These are phyloP conservation scores for Psilocybe azurescens DNA, from an alignment of 768 basidiomycete genomes.

Conservation along the genomic window DNA sequence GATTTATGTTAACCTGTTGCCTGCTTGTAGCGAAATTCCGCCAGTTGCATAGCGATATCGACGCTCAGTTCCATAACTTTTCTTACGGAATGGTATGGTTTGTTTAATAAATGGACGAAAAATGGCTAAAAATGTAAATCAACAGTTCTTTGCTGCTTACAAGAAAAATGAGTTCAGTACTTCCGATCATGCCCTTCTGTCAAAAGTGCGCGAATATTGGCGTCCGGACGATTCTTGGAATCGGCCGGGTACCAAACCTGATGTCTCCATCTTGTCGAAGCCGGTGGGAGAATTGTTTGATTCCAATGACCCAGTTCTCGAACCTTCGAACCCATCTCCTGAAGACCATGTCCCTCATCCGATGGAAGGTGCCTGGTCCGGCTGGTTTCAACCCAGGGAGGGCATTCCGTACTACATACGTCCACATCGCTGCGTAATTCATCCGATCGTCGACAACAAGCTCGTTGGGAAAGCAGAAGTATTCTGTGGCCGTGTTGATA, in stretches of 20 bases:
- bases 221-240: background rate
- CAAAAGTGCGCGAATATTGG: constrained; percentile 1
- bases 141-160: constrained; percentile 8
- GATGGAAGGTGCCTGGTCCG: constrained; percentile 8
- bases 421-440: constrained; percentile 5
- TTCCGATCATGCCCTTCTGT: constrained; percentile 3
- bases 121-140: background rate
- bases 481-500: background rate
- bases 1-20: background rate
- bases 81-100: constrained; percentile 11
- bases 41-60: constrained; percentile 7
- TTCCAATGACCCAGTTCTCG: background rate
- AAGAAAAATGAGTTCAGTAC: constrained; percentile 8
- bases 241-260: background rate
- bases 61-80: constrained; percentile 9
- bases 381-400: background rate
- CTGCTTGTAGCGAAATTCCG: constrained; percentile 5
- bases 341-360: background rate
- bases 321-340: background rate
- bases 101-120: background rate
- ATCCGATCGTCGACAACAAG: constrained; percentile 6
- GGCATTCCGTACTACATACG: background rate
- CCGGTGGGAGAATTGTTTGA: constrained; percentile 1
- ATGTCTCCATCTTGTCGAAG: constrained; percentile 10
- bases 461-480: constrained; percentile 7